Evolutionary conservation across 78 protist genomes (phyloP), one percentile per base, ranked within the genome.

Genomic region (Dictyostelium brefeldianum): DNA sequence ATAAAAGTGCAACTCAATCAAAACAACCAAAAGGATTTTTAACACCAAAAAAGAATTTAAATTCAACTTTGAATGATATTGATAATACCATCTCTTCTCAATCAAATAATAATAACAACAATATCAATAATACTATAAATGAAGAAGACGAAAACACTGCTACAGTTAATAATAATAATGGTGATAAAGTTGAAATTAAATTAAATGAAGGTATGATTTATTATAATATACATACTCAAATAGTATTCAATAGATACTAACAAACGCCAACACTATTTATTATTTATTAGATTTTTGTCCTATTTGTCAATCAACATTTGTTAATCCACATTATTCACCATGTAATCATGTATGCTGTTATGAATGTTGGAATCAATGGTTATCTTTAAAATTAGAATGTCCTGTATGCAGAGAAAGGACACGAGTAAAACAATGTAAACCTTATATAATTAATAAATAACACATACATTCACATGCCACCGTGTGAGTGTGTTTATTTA

Each of bases 351-450:
- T 62, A 17, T 87, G 92, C 65, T 87, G 92, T 36, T 87, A 46
- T 75, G 92, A 56, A 20, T 87, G 92, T 54, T 87, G 92, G 92
- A 50, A 20, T 27, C 82, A 87, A 50, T 87, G 92, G 92, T 36
- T 87, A 31, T 87, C 92, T 6, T 25, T 87, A 14, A 87, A 87
- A 31, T 50, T 87, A 14, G 92, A 87, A 77, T 87, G 92, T 77
- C 92, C 92, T 31, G 57, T 87, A 27, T 87, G 92, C 50, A 41
- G 92, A 48, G 92, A 87, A 47, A 87, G 80, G n/a, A 48, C 83
- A 15, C 17, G 92, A 22, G n/a, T 87, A 1, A 87, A 87, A 87
- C 92, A 77, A 64, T 41, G 78, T 41, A 87, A 77, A 50, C 82
- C 90, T 80, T 22, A 36, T 36, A 36, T 36, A 36, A 36, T 36